These are phyloP conservation scores for Suillus weaverae DNA, from an alignment of 768 basidiomycete genomes.

Conservation along the genomic window DNA sequence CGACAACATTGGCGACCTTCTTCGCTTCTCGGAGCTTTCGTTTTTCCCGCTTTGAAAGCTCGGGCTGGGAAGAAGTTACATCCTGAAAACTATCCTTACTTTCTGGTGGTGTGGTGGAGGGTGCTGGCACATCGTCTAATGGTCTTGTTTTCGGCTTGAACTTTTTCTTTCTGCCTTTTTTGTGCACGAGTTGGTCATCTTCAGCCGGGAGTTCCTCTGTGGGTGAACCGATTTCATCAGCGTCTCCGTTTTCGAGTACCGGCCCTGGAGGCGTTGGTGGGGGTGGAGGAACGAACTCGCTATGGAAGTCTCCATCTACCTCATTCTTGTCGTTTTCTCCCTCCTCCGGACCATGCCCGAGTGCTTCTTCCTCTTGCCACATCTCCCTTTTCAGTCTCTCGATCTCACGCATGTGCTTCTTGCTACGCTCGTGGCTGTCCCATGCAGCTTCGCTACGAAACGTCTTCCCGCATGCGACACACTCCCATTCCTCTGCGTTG, in stretches of 20 bases:
- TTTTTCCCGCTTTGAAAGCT: constrained; percentile 77
- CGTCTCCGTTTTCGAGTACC: constrained; percentile 1
- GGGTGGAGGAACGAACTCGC: constrained; percentile 11
- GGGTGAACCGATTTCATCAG: constrained; percentile 2
- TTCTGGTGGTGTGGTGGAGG: not conserved
- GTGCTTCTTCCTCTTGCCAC: constrained; percentile 65
- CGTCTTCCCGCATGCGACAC: constrained; percentile 88
- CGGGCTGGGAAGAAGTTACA: constrained; percentile 16
- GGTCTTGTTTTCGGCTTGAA: constrained; percentile 8
- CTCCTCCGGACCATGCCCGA: constrained; percentile 50
- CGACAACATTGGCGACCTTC: constrained; percentile 41
- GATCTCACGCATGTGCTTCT: constrained; percentile 89
- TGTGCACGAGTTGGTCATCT: not conserved
- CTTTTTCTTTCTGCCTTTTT: constrained; percentile 14
- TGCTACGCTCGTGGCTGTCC: constrained; percentile 94
- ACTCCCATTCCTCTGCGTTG: constrained; percentile 85
- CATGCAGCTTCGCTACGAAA: constrained; percentile 93
- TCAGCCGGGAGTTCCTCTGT: constrained; percentile 3
- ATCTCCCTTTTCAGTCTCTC: constrained; percentile 77
- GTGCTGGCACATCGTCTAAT: not conserved
- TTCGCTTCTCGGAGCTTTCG: constrained; percentile 75
- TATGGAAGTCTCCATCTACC: constrained; percentile 6
- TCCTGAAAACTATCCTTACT: constrained; percentile 1
- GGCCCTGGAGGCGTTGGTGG: constrained; percentile 14
- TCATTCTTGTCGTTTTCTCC: constrained; percentile 25